Percentiles rank a stretch among this genome's conserved stretches.
Evolutionary conservation across 164 flowering plant genomes (phyloP).

Genomic region (Vitis rupestris): DNA sequence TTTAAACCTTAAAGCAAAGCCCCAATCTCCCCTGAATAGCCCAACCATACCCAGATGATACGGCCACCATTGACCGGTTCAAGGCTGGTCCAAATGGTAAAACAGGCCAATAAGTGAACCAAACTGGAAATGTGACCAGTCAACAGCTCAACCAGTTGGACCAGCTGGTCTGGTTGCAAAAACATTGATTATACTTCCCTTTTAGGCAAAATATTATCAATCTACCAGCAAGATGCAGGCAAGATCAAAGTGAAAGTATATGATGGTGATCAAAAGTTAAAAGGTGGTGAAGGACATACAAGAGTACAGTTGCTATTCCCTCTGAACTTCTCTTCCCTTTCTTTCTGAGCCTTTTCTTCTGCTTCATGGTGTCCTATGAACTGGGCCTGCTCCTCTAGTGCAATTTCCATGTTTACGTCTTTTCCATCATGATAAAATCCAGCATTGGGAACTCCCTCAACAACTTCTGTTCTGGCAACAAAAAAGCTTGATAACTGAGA

Average conservation of each 20-base stretch:
- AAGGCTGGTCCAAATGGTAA: too few relatives aligned
- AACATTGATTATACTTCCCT: too few relatives aligned
- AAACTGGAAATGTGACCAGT: too few relatives aligned
- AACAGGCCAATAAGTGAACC: too few relatives aligned
- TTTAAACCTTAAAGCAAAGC: too few relatives aligned
- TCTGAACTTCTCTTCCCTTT: slow-evolving; percentile 83
- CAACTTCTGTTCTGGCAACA: slow-evolving; percentile 35
- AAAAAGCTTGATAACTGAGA: slow-evolving; percentile 1
- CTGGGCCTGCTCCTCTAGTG: slow-evolving; percentile 58
- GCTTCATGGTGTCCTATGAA: slow-evolving; percentile 67
- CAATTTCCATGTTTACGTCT: slow-evolving; percentile 58
- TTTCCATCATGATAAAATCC: slow-evolving; percentile 14
- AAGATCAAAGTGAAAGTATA: not conserved
- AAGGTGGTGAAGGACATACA: slow-evolving; percentile 37
- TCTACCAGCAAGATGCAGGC: too few relatives aligned
- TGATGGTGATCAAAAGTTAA: not conserved
- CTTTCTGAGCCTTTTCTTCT: slow-evolving; percentile 86
- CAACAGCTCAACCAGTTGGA: too few relatives aligned
- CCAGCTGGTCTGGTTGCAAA: too few relatives aligned
- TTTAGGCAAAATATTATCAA: too few relatives aligned
- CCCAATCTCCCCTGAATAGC: too few relatives aligned
- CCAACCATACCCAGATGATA: too few relatives aligned
- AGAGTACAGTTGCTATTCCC: slow-evolving; percentile 52
- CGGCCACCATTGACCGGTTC: too few relatives aligned
- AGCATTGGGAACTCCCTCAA: slow-evolving; percentile 22